A percentile compares a stretch with the other conserved stretches of the same genome.
Evolutionary conservation across 257 asterid species (phyloP).

Genomic region (Rehmannia glutinosa): DNA sequence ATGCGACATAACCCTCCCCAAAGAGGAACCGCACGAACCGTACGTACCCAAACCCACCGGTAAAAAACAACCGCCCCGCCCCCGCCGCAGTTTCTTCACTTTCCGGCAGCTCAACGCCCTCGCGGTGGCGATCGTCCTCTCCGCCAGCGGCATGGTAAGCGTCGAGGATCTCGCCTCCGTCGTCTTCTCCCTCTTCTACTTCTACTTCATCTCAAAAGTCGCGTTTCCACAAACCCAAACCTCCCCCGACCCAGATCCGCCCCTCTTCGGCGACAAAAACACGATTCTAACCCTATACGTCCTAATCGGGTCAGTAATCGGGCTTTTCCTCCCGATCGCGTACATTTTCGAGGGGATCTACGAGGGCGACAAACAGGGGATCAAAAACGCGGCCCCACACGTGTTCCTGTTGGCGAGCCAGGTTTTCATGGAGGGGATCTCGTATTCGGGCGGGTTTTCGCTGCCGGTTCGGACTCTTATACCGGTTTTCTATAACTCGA

Average conservation of each 20-base stretch:
- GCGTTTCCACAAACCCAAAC: conserved; percentile 60
- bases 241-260: conserved; percentile 21
- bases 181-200: conserved; percentile 53
- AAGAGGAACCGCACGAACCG: conserved; percentile 26
- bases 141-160: conserved; percentile 55
- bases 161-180: conserved; percentile 42
- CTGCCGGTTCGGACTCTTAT: conserved; percentile 56
- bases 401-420: conserved; percentile 60
- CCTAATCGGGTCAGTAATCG: conserved; percentile 38
- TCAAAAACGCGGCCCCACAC: conserved; percentile 70
- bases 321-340: conserved; percentile 54
- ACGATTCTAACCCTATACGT: conserved; percentile 26
- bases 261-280: conserved; percentile 38
- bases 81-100: conserved; percentile 26
- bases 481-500: conserved; percentile 56
- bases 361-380: conserved; percentile 63
- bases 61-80: neutral
- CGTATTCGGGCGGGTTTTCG: conserved; percentile 37
- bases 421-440: conserved; percentile 62
- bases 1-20: conserved; percentile 32
- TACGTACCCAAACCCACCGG: neutral
- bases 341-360: conserved; percentile 58
- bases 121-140: conserved; percentile 39
- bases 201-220: conserved; percentile 45
- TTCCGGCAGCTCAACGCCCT: conserved; percentile 54